These are phyloP conservation scores for Metschnikowia anglica DNA, from an alignment of 805 yeast genomes.

Conservation along the genomic window DNA sequence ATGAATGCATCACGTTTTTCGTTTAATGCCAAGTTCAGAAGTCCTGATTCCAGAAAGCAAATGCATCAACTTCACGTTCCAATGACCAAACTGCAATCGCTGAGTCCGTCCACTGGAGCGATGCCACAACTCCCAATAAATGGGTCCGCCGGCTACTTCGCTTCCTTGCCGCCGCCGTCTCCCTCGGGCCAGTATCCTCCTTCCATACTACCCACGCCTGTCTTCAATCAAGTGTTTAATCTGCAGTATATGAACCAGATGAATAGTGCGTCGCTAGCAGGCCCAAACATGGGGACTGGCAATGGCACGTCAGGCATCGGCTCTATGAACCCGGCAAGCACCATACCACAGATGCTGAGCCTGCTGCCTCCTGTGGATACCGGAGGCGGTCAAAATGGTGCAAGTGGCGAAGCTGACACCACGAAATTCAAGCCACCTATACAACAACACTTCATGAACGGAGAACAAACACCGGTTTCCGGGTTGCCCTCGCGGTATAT, in stretches of 20 bases:
- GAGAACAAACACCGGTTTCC: conserved; percentile 71
- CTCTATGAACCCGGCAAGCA: not conserved
- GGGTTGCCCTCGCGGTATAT: conserved; percentile 71
- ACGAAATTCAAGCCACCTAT: conserved; percentile 20
- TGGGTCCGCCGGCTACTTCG: conserved; percentile 20
- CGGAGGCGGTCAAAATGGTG: conserved; percentile 3
- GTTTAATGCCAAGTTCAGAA: conserved; percentile 19
- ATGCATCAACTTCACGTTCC: conserved; percentile 33
- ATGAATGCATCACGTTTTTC: conserved; percentile 13
- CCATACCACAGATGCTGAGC: conserved; percentile 3
- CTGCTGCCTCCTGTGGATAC: conserved; percentile 5
- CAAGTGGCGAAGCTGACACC: conserved; percentile 8
- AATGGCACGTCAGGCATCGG: not conserved
- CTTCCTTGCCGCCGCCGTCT: conserved; percentile 33
- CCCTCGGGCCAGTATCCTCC: conserved; percentile 24
- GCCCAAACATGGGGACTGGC: not conserved
- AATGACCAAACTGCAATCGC: conserved; percentile 39
- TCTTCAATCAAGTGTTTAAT: conserved; percentile 35
- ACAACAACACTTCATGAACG: conserved; percentile 22
- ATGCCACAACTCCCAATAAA: conserved; percentile 38
- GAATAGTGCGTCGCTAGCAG: conserved; percentile 3
- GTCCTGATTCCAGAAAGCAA: conserved; percentile 18
- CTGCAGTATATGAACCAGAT: conserved; percentile 22
- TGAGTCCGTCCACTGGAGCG: conserved; percentile 40
- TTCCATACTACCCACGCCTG: conserved; percentile 30